Evolutionary conservation across 441 rosid species (phyloP).

Genomic region (Pelargonium australe): DNA sequence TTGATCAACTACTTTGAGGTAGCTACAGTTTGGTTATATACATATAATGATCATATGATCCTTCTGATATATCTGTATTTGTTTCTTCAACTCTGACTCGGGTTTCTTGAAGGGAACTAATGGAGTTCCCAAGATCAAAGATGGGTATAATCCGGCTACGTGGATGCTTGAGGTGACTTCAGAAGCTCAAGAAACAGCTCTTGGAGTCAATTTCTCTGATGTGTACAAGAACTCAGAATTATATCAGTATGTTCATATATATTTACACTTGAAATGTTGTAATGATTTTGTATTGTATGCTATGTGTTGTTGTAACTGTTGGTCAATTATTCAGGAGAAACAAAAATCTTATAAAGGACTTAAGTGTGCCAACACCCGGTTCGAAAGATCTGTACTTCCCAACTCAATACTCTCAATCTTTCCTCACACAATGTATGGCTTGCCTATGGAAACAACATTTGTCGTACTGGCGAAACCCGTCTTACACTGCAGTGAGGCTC

Average conservation of each 20-base stretch:
- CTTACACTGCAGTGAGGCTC: conserved; percentile 67
- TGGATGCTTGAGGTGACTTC: conserved; percentile 81
- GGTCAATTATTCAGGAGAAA: conserved; percentile 48
- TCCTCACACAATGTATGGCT: conserved; percentile 53
- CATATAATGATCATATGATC: background rate
- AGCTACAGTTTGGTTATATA: background rate
- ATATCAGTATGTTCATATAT: conserved; percentile 34
- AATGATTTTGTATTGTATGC: too few relatives aligned
- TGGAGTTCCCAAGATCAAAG: conserved; percentile 58
- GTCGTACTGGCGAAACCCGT: conserved; percentile 85
- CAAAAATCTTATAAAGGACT: conserved; percentile 51
- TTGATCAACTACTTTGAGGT: conserved; percentile 34
- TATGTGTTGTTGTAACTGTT: background rate
- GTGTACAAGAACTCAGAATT: conserved; percentile 59
- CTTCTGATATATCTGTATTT: background rate
- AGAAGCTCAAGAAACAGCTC: conserved; percentile 45
- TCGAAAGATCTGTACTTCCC: conserved; percentile 60
- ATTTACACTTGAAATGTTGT: background rate
- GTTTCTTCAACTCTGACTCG: background rate
- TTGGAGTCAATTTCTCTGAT: conserved; percentile 54
- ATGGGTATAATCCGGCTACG: conserved; percentile 80
- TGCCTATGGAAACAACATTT: conserved; percentile 77
- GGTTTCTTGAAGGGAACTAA: conserved; percentile 28
- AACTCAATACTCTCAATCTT: conserved; percentile 51
- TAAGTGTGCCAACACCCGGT: conserved; percentile 50